A percentile compares a stretch with the other conserved stretches of the same genome.
Evolutionary conservation across 2,329 filamentous ascomycete genomes (phyloP).

Genomic region (Calonectria hawksworthii): DNA sequence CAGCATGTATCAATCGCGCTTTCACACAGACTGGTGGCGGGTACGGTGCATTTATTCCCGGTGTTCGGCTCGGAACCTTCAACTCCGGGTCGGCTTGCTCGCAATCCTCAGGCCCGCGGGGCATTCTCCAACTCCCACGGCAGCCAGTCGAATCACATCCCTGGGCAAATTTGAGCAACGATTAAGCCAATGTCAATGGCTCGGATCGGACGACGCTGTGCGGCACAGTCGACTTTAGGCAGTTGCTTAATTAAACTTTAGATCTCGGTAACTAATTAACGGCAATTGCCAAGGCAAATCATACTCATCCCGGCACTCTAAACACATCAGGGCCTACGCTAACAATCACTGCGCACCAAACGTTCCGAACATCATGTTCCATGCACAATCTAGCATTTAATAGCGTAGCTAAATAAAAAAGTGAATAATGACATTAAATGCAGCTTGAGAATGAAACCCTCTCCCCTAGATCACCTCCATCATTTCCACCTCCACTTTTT

Average conservation of each 20-base stretch:
- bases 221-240: neutral
- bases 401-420: neutral
- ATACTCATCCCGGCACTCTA: neutral
- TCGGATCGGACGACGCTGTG: neutral
- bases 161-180: neutral
- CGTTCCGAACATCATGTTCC: neutral
- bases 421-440: neutral
- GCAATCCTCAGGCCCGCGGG: neutral
- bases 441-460: neutral
- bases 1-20: neutral
- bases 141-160: neutral
- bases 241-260: neutral
- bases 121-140: neutral
- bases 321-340: no score
- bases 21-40: neutral
- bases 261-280: neutral
- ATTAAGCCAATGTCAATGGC: neutral
- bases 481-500: no score
- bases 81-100: neutral
- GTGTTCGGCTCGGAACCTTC: neutral
- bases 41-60: neutral
- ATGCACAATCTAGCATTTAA: neutral
- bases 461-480: no score
- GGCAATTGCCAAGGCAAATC: neutral
- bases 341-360: neutral